Evolutionary conservation across 2,329 filamentous ascomycete species (phyloP).

Genomic region (Paecilomyces variotii): DNA sequence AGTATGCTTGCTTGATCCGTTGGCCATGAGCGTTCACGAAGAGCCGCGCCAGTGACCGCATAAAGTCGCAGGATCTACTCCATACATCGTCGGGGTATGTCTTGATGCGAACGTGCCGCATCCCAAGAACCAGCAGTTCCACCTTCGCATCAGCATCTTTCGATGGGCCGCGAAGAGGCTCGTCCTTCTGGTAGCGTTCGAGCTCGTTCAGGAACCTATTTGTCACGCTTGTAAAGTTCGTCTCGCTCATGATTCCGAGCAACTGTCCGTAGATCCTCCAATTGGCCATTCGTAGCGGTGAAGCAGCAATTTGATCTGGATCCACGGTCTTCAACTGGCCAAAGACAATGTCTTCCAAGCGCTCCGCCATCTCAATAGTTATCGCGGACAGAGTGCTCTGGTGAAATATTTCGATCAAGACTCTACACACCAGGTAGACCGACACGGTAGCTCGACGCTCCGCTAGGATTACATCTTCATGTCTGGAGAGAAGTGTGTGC

Average conservation of each 20-base stretch:
- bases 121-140: slow-evolving; percentile 79
- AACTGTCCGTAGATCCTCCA: slow-evolving; percentile 92
- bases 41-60: slow-evolving; percentile 70
- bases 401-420: slow-evolving; percentile 86
- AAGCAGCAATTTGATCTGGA: slow-evolving; percentile 61
- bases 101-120: slow-evolving; percentile 79
- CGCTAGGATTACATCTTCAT: slow-evolving; percentile 67
- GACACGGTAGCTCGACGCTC: slow-evolving; percentile 90
- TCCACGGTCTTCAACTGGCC: slow-evolving; percentile 87
- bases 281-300: slow-evolving; percentile 80
- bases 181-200: slow-evolving; percentile 66
- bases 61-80: slow-evolving; percentile 82
- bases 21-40: slow-evolving; percentile 82
- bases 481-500: slow-evolving; percentile 39
- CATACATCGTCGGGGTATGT: slow-evolving; percentile 66
- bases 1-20: slow-evolving; percentile 87
- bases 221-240: slow-evolving; percentile 79
- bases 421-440: slow-evolving; percentile 90
- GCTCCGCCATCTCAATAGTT: slow-evolving; percentile 85
- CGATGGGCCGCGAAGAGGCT: slow-evolving; percentile 39
- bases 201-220: slow-evolving; percentile 75
- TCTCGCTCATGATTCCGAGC: slow-evolving; percentile 90
- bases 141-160: slow-evolving; percentile 70
- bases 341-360: slow-evolving; percentile 92
- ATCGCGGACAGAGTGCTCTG: slow-evolving; percentile 79